phyloP scores from a whole-genome alignment of 176 grass and related monocot genomes.

The Typha latifolia region DNA sequence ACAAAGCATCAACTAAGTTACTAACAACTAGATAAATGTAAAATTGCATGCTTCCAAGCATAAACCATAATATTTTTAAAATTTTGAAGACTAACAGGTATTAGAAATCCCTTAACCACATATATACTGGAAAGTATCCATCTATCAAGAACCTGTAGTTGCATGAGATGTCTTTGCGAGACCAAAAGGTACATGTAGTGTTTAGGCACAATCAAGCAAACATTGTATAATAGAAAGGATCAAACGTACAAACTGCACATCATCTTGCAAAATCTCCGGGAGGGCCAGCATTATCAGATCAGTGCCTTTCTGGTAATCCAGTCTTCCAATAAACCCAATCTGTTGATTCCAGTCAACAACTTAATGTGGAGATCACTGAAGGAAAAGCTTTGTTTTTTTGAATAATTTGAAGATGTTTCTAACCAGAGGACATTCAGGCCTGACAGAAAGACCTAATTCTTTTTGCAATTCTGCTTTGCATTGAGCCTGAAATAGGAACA shows the following conservation, averaged over 20 bases:
- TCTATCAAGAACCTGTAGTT: not conserved
- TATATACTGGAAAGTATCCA: too few species aligned
- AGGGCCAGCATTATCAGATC: slow-evolving; percentile 68
- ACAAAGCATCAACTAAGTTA: too few species aligned
- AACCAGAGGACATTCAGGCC: slow-evolving; percentile 62
- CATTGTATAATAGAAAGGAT: not conserved
- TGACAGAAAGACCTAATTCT: slow-evolving; percentile 70
- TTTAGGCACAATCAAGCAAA: not conserved
- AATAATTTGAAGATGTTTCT: slow-evolving; percentile 16
- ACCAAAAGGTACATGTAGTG: not conserved
- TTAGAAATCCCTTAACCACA: too few species aligned
- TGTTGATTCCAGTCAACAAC: slow-evolving; percentile 33
- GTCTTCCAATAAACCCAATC: slow-evolving; percentile 98
- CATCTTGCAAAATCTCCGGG: slow-evolving; percentile 57
- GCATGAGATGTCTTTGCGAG: not conserved
- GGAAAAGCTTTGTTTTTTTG: slow-evolving; percentile 8
- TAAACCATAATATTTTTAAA: too few species aligned
- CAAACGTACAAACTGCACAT: slow-evolving; percentile 75
- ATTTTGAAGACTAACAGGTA: too few species aligned
- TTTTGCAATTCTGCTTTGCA: slow-evolving; percentile 87
- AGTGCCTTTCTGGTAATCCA: slow-evolving; percentile 97
- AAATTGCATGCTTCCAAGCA: too few species aligned
- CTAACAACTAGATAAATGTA: too few species aligned
- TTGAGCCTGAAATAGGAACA: slow-evolving; percentile 44
- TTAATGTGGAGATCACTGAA: slow-evolving; percentile 5